These are phyloP conservation scores for Colletotrichum plurivorum DNA, from an alignment of 2,329 filamentous ascomycete species.

Conservation along the genomic window DNA sequence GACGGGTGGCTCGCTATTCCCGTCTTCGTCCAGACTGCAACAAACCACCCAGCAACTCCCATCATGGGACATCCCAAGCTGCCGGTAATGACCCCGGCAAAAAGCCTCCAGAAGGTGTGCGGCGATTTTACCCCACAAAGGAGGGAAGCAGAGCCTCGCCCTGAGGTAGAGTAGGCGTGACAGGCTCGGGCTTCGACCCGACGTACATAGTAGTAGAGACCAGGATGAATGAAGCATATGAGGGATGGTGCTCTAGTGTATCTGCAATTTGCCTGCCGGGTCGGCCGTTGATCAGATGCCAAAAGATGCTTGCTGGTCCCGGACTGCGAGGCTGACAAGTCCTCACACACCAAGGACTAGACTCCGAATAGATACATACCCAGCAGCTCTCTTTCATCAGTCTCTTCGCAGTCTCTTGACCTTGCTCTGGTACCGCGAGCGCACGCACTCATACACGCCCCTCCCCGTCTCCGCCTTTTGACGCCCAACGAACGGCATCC, in stretches of 20 bases:
- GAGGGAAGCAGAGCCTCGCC: conserved; percentile 20
- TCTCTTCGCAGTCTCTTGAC: too few species aligned
- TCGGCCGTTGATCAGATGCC: conserved; percentile 11
- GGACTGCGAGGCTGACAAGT: conserved; percentile 1
- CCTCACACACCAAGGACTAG: background rate
- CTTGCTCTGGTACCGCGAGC: too few species aligned
- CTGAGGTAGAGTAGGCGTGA: conserved; percentile 1
- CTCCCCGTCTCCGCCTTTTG: conserved; percentile 15
- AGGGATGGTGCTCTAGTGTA: background rate
- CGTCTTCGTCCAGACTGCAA: background rate
- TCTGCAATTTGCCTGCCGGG: conserved; percentile 9
- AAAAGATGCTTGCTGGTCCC: background rate
- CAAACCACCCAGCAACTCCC: background rate
- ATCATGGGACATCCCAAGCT: conserved; percentile 11
- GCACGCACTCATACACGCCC: background rate
- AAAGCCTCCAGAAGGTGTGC: background rate
- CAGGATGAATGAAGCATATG: background rate
- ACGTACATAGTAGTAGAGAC: background rate
- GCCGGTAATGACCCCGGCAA: conserved; percentile 16
- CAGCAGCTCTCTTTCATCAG: too few species aligned
- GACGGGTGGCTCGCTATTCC: conserved; percentile 1
- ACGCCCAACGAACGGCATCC: conserved; percentile 20
- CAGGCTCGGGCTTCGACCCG: conserved; percentile 22
- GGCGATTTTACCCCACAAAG: conserved; percentile 24
- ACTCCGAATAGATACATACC: too few species aligned